A percentile compares a stretch with the other conserved stretches of the same genome.
Conservation (phyloP, 2,329 filamentous ascomycete species). For the Neofusicoccum sp. region DNA sequence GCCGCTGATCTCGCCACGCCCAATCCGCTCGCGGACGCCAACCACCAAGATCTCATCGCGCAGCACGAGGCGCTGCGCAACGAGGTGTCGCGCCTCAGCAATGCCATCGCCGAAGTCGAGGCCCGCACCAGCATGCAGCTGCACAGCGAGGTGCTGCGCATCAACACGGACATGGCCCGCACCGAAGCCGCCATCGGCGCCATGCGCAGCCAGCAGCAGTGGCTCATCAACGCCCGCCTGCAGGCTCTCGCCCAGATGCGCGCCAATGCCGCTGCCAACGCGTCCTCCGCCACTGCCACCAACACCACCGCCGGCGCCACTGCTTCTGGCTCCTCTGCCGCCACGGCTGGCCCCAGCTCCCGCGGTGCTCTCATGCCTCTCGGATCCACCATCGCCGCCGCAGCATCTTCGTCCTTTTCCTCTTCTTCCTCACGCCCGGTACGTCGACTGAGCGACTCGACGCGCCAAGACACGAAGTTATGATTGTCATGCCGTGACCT, state of each 20-base stretch:
- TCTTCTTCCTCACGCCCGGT: constrained; percentile 9
- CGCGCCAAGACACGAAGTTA: constrained; percentile 17
- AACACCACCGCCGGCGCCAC: constrained; percentile 4
- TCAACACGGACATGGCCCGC: constrained; percentile 62
- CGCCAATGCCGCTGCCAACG: not conserved
- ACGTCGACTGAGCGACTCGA: constrained; percentile 10
- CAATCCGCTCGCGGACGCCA: constrained; percentile 28
- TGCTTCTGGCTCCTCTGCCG: not conserved
- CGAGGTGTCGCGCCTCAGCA: constrained; percentile 55
- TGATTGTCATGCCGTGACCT: not conserved
- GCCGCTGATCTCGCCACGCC: constrained; percentile 32
- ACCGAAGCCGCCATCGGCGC: constrained; percentile 46
- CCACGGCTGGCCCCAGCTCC: not conserved
- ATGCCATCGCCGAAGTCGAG: constrained; percentile 58
- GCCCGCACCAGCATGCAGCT: constrained; percentile 61
- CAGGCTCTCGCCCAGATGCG: constrained; percentile 17
- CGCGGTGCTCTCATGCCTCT: not conserved
- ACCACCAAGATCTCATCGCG: constrained; percentile 55
- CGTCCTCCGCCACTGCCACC: not conserved
- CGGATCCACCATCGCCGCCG: not conserved
- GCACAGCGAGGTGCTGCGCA: constrained; percentile 61
- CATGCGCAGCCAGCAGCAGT: constrained; percentile 16
- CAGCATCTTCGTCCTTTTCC: not conserved
- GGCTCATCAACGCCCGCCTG: constrained; percentile 16
- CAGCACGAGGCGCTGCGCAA: constrained; percentile 61